phyloP scores from a whole-genome alignment of 805 yeast species.

The Candida endomychidarum region DNA sequence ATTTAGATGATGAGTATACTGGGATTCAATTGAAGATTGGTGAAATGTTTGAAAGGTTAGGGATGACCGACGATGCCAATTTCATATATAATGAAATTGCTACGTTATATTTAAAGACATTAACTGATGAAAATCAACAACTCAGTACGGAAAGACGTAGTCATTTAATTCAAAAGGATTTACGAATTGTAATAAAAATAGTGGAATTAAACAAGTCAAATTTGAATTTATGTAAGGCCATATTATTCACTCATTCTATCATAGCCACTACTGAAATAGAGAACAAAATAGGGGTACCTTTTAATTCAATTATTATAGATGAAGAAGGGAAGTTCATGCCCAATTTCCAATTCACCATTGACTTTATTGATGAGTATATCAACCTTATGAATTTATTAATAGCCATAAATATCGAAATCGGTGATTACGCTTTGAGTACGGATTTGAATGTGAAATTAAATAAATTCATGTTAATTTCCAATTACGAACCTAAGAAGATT shows the following conservation, averaged over 20 bases:
- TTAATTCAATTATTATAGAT: conserved; percentile 6
- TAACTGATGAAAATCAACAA: conserved; percentile 26
- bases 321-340: conserved; percentile 2
- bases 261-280: conserved; percentile 68
- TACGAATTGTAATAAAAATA: conserved; percentile 66
- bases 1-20: conserved; percentile 76
- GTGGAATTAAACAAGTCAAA: conserved; percentile 54
- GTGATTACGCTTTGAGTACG: conserved; percentile 64
- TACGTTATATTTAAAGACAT: conserved; percentile 54
- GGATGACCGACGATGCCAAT: conserved; percentile 61
- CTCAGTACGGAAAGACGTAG: conserved; percentile 38
- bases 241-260: conserved; percentile 59
- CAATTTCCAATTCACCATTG: conserved; percentile 20
- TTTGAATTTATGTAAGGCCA: conserved; percentile 52
- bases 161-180: conserved; percentile 65
- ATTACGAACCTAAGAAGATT: conserved; percentile 62
- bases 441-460: conserved; percentile 62
- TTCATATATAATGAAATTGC: conserved; percentile 67
- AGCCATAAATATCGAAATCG: conserved; percentile 66
- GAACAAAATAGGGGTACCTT: conserved; percentile 29
- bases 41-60: conserved; percentile 78
- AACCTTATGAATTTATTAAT: conserved; percentile 74
- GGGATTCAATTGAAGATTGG: conserved; percentile 86
- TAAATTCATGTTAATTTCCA: conserved; percentile 73
- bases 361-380: conserved; percentile 74